Conservation (phyloP, 768 basidiomycete genomes). For the Russula foetens region DNA sequence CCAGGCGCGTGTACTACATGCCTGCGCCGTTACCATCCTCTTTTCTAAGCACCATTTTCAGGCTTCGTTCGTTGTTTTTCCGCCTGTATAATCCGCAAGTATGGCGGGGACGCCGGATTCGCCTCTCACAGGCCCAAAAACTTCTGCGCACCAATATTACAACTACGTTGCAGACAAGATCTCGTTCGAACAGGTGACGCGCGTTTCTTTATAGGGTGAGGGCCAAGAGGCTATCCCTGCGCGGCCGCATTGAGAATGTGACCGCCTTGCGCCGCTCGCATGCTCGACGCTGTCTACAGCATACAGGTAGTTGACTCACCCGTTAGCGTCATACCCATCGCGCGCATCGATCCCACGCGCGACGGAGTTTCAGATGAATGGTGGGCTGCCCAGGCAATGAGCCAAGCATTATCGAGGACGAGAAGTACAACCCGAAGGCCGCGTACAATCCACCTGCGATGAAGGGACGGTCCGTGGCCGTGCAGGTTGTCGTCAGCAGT, state of each 20-base stretch:
- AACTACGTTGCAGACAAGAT: conserved; percentile 7
- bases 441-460: conserved; percentile 59
- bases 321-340: conserved; percentile 37
- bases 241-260: conserved; percentile 20
- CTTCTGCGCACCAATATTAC: conserved; percentile 6
- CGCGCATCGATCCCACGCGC: conserved; percentile 28
- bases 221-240: conserved; percentile 29
- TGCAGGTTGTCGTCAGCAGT: conserved; percentile 71
- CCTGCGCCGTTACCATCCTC: too few species aligned
- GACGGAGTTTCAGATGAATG: conserved; percentile 53
- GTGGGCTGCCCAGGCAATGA: conserved; percentile 45
- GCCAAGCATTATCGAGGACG: conserved; percentile 51
- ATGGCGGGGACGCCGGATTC: conserved; percentile 11
- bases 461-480: conserved; percentile 71
- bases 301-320: too few species aligned
- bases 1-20: too few species aligned
- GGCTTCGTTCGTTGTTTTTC: conserved; percentile 10
- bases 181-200: neutral
- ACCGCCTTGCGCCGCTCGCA: conserved; percentile 21
- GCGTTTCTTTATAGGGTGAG: conserved; percentile 29
- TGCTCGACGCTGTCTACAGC: conserved; percentile 29
- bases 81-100: neutral
- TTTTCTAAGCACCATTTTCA: too few species aligned
- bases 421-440: conserved; percentile 45
- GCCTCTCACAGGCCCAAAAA: conserved; percentile 3